Conservation (phyloP, 345 rosid species). For the Hibiscus trionum region DNA sequence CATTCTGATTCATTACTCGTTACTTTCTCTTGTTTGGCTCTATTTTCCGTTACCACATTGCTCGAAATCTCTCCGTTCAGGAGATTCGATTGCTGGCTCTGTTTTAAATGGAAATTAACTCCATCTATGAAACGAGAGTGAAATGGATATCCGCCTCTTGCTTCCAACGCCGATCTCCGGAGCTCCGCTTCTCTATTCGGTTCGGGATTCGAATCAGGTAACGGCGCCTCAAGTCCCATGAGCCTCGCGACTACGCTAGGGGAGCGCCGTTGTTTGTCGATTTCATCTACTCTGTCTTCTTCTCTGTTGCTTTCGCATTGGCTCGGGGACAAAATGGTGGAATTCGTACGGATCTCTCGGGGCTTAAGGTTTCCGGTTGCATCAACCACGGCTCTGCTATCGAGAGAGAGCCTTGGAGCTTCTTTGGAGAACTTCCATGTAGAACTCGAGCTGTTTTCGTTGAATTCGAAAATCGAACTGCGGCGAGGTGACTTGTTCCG, state of each 20-base stretch:
- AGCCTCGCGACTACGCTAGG: conserved; percentile 85
- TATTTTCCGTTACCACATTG: conserved; percentile 19
- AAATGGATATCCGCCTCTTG: conserved; percentile 52
- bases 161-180: conserved; percentile 90
- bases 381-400: conserved; percentile 78
- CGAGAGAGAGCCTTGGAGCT: conserved; percentile 92
- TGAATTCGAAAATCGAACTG: conserved; percentile 43
- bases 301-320: conserved; percentile 17
- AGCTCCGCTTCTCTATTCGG: conserved; percentile 44
- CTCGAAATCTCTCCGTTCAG: conserved; percentile 13
- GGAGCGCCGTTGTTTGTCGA: conserved; percentile 49
- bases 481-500: conserved; percentile 34
- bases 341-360: conserved; percentile 57
- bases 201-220: conserved; percentile 44
- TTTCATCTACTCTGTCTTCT: conserved; percentile 26
- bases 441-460: conserved; percentile 40
- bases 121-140: conserved; percentile 50
- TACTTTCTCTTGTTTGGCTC: conserved; percentile 17
- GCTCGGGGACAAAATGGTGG: conserved; percentile 28
- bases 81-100: conserved; percentile 19
- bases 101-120: conserved; percentile 37
- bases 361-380: conserved; percentile 80
- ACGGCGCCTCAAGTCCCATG: conserved; percentile 74
- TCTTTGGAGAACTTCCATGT: conserved; percentile 84
- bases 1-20: too few relatives aligned